phyloP scores from a whole-genome alignment of 148 eudicot species.

The Vaccinium macrocarpon region DNA sequence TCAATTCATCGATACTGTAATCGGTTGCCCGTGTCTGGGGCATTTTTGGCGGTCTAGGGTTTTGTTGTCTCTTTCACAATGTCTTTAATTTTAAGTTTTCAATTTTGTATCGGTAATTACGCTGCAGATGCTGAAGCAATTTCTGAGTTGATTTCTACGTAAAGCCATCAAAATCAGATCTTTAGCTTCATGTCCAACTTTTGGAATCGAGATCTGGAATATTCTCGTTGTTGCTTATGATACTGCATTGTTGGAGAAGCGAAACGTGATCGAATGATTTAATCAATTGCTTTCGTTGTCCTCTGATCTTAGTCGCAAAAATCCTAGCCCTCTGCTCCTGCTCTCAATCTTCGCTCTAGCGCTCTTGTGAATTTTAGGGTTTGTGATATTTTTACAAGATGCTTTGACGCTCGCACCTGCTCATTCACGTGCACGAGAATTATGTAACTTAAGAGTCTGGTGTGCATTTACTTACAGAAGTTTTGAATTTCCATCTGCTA shows the following conservation, averaged over 20 bases:
- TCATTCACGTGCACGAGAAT: background rate
- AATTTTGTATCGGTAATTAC: background rate
- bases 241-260: background rate
- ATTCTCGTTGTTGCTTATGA: background rate
- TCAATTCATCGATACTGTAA: slow-evolving; percentile 10
- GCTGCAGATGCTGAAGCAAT: background rate
- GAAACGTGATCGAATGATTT: background rate
- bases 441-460: background rate
- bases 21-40: slow-evolving; percentile 3
- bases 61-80: background rate
- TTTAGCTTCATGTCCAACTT: too few species aligned
- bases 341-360: background rate
- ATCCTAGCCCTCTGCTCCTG: background rate
- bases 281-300: background rate
- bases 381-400: background rate
- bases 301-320: background rate
- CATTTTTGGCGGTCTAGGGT: slow-evolving; percentile 4
- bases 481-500: slow-evolving; percentile 11
- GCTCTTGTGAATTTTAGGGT: background rate
- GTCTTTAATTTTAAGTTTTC: background rate
- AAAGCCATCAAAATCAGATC: too few species aligned
- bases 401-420: background rate
- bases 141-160: too few species aligned
- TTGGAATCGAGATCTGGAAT: too few species aligned
- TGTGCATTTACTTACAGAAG: background rate